Percentiles rank a stretch among this genome's conserved stretches.
These are phyloP conservation scores for Thyridium curvatum DNA, from an alignment of 2,329 filamentous ascomycete species.

Conservation along the genomic window DNA sequence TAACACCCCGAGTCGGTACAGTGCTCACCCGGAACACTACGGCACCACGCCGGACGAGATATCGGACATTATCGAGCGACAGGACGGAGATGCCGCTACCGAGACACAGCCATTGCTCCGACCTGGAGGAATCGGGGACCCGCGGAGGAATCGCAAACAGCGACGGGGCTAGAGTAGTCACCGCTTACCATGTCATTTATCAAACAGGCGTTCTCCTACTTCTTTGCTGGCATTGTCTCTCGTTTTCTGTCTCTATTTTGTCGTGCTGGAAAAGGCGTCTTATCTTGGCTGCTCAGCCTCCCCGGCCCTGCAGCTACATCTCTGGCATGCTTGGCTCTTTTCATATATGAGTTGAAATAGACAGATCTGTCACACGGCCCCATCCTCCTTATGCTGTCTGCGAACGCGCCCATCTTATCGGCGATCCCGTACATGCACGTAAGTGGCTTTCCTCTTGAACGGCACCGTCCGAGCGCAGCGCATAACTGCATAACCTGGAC, in stretches of 20 bases:
- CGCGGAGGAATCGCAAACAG: constrained; percentile 17
- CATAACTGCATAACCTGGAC: too few relatives aligned
- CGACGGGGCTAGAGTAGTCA: background rate
- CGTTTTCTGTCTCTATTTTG: background rate
- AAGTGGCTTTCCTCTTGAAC: too few relatives aligned
- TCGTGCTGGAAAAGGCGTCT: background rate
- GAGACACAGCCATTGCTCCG: constrained; percentile 45
- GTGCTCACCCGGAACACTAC: constrained; percentile 45
- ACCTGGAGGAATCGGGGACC: constrained; percentile 41
- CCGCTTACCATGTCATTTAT: background rate
- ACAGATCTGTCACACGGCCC: too few relatives aligned
- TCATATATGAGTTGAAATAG: too few relatives aligned
- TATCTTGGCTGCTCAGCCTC: background rate
- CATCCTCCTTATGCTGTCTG: too few relatives aligned
- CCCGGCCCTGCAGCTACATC: background rate
- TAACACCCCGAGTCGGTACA: constrained; percentile 42
- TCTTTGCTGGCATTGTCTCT: background rate
- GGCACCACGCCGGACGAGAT: constrained; percentile 45
- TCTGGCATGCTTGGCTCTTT: background rate
- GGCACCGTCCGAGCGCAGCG: too few relatives aligned
- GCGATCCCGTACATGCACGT: too few relatives aligned
- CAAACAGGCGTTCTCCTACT: background rate
- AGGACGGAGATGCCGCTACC: constrained; percentile 41
- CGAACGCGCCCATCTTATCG: too few relatives aligned
- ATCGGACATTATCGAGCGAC: constrained; percentile 40